A percentile compares a stretch with the other conserved stretches of the same genome.
These are phyloP conservation scores for Tausonia pullulans DNA, from an alignment of 1,284 basidiomycete genomes.

Conservation along the genomic window DNA sequence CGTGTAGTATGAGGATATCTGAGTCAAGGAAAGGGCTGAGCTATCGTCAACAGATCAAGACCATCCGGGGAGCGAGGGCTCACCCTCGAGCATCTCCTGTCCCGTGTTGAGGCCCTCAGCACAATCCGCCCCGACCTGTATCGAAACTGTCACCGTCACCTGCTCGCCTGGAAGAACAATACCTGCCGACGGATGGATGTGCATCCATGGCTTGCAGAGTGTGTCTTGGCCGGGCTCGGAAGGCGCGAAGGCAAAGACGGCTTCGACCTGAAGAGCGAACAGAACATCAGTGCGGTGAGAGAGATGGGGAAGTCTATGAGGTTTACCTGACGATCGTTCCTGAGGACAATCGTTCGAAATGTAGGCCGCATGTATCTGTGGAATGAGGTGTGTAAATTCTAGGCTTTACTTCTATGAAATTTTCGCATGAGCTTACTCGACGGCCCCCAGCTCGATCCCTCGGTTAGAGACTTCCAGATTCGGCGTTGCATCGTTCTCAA, in stretches of 20 bases:
- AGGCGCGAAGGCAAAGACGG: slow-evolving; percentile 1
- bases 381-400: too few relatives aligned
- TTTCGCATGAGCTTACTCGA: neutral
- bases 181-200: neutral
- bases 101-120: neutral
- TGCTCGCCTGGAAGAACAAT: neutral
- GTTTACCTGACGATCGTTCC: neutral
- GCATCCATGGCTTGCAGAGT: neutral
- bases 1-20: slow-evolving; percentile 1
- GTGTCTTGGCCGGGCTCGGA: neutral
- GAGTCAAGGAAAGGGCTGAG: too few relatives aligned
- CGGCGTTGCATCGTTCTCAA: slow-evolving; percentile 4
- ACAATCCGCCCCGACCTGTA: neutral
- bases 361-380: neutral
- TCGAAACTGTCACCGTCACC: neutral
- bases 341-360: neutral
- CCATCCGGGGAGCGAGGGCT: neutral
- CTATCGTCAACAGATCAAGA: too few relatives aligned
- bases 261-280: neutral
- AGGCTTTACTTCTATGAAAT: too few relatives aligned
- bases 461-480: neutral
- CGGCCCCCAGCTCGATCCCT: neutral
- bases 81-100: slow-evolving; percentile 2
- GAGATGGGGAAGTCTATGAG: neutral
- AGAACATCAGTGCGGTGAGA: neutral